Base-by-base conservation (phyloP, 345 rosid species). In the Clarkia xantiana region DNA sequence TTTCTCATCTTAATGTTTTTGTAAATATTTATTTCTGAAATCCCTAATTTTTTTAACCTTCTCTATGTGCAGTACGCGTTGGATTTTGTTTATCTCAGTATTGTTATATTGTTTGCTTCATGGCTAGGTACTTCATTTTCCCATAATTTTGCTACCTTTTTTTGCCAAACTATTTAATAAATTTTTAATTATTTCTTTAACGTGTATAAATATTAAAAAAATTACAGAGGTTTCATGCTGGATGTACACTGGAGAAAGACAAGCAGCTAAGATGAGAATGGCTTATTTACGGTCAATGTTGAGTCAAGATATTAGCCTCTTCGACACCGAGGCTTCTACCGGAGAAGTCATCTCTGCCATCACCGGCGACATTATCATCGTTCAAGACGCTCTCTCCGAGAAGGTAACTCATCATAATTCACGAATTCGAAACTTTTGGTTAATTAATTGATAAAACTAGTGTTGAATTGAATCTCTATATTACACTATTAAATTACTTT, bases 231-330 rank as follows among this genome's bases (percentile, higher is more conserved):
- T 91, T 57, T 86, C 80, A 40, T 91, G 96, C 55, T 91, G 98
- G 98, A 91, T 91, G 98, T 79, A 91, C 47, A 86, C 90, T 0
- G 98, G 96, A 41, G 98, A 91, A 54, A 57, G 98, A 58, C 98
- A 86, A 40, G 98, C 94, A 0, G 93, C 93, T 6, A 86, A 86
- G 57, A 79, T 91, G 85, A 81, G 98, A 60, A 84, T 71, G 94
- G 93, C 96, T 4, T 86, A 91, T 71, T 64, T 91, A 9, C 73
- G 75, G 49, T 78, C 94, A 3, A 70, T 86, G 96, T 62, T 91
- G 52, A 84, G 71, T 62, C 98, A 91, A 68, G 98, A 91, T 44
- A 86, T 86, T 29, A 84, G 85, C 49, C 67, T 91, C 39, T 91
- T 81, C 44, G 98, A 86, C 53, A 91, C 94, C 0, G 94, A 91